Evolutionary conservation across 192 early-diverging fungal genomes (phyloP).

Genomic region (Phycomyces nitens): DNA sequence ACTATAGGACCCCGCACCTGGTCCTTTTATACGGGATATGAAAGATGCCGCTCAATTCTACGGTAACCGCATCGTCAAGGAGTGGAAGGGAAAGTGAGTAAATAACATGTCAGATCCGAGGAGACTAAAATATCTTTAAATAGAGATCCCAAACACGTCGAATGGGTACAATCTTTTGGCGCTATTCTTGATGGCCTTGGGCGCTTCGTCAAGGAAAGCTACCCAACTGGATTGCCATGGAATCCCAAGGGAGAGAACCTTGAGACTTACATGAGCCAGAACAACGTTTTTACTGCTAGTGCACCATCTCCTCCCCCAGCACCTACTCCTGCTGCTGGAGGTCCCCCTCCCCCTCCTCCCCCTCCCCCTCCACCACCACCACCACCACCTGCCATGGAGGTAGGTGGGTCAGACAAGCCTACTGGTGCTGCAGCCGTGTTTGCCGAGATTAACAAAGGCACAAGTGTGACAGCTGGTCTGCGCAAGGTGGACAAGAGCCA

Average conservation of each 20-base stretch:
- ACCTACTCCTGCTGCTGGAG: constrained; percentile 42
- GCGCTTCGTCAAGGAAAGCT: constrained; percentile 83
- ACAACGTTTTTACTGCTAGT: constrained; percentile 29
- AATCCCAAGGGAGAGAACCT: constrained; percentile 76
- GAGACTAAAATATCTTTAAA: not conserved
- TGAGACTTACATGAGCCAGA: constrained; percentile 33
- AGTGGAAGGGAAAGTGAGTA: constrained; percentile 81
- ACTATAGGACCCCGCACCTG: constrained; percentile 77
- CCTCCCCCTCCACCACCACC: constrained; percentile 60
- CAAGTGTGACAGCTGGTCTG: constrained; percentile 68
- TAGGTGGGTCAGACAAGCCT: constrained; percentile 14
- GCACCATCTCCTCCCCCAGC: constrained; percentile 39
- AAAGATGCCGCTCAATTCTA: constrained; percentile 93
- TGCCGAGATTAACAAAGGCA: constrained; percentile 82
- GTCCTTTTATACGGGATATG: constrained; percentile 83
- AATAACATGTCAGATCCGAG: not conserved
- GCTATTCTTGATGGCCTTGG: constrained; percentile 71
- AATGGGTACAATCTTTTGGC: constrained; percentile 79
- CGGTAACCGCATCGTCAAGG: constrained; percentile 84
- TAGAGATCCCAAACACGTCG: constrained; percentile 75
- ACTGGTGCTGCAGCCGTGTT: constrained; percentile 65
- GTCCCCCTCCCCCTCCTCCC: constrained; percentile 49
- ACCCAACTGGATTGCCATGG: constrained; percentile 90
- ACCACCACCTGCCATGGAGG: constrained; percentile 29
- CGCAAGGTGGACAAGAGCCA: constrained; percentile 92